phyloP scores from a whole-genome alignment of 305 asterid species.

The Withania somnifera region DNA sequence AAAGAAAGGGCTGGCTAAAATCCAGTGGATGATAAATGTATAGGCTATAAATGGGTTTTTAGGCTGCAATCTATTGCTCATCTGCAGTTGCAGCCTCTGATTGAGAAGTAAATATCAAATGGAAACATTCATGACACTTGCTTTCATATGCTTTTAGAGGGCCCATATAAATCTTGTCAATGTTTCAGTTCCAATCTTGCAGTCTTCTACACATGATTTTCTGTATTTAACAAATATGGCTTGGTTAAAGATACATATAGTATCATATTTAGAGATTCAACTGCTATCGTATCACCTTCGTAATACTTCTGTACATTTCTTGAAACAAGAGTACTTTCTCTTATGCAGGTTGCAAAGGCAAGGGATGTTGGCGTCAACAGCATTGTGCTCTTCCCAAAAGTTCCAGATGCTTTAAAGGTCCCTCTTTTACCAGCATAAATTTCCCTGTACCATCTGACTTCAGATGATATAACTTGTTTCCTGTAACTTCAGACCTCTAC shows the following conservation, averaged over 20 bases:
- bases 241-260: background rate
- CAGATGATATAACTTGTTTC: background rate
- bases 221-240: background rate
- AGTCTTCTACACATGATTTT: background rate
- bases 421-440: slow-evolving; percentile 6
- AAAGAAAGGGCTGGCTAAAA: background rate
- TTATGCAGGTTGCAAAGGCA: slow-evolving; percentile 75
- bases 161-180: background rate
- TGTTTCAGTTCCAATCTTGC: background rate
- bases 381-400: slow-evolving; percentile 92
- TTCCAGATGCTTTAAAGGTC: slow-evolving; percentile 96
- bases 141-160: background rate
- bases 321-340: slow-evolving; percentile 7
- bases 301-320: background rate
- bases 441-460: background rate
- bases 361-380: slow-evolving; percentile 96
- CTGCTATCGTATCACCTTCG: background rate
- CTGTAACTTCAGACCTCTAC: slow-evolving; percentile 45
- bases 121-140: background rate
- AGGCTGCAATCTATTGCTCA: background rate
- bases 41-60: background rate
- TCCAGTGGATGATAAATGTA: background rate
- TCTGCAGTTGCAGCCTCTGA: background rate
- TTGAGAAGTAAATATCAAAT: background rate
- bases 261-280: background rate